These are phyloP conservation scores for Rhodamnia argentea DNA, from an alignment of 345 rosid species.

Conservation along the genomic window DNA sequence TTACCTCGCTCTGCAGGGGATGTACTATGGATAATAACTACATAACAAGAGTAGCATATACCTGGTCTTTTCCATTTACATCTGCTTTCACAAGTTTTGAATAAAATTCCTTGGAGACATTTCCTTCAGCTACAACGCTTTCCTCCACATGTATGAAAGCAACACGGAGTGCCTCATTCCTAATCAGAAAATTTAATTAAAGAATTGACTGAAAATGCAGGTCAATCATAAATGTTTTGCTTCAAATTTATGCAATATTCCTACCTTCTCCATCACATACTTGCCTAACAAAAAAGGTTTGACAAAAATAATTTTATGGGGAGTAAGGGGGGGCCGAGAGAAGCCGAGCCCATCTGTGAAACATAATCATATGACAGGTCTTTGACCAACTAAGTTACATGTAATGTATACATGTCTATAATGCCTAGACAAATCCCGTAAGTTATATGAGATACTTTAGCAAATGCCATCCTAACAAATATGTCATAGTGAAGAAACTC, in stretches of 20 bases:
- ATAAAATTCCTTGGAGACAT: slow-evolving; percentile 39
- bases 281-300: background rate
- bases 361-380: background rate
- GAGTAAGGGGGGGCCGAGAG: background rate
- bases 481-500: background rate
- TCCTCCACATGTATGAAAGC: slow-evolving; percentile 96
- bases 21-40: background rate
- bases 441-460: background rate
- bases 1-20: background rate
- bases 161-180: slow-evolving; percentile 96
- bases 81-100: slow-evolving; percentile 98
- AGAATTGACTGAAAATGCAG: background rate
- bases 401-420: background rate
- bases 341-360: background rate
- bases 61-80: slow-evolving; percentile 99
- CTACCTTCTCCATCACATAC: background rate
- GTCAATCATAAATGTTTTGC: background rate
- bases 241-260: background rate
- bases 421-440: background rate
- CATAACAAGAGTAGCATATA: slow-evolving; percentile 1
- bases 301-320: background rate
- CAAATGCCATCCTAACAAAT: background rate
- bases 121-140: slow-evolving; percentile 42
- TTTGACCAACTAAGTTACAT: background rate
- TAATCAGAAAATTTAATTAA: slow-evolving; percentile 12